Evolutionary conservation across 2,329 filamentous ascomycete genomes (phyloP).

Genomic region (Monilinia vaccinii-corymbosi): DNA sequence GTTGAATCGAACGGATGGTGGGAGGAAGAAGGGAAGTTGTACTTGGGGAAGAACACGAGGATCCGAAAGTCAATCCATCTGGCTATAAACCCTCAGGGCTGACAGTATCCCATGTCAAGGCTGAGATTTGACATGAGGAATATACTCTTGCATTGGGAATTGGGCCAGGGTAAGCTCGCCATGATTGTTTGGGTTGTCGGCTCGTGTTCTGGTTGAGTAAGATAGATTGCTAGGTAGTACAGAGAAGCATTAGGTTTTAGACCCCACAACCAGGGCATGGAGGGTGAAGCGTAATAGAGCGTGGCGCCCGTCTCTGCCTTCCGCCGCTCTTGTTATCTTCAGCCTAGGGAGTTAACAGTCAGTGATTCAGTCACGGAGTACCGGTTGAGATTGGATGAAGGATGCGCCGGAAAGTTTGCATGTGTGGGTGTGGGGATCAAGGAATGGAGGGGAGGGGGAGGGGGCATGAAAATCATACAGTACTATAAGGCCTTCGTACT

Average conservation of each 20-base stretch:
- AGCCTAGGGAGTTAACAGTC: neutral
- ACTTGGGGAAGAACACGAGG: neutral
- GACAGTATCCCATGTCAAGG: neutral
- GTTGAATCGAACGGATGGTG: neutral
- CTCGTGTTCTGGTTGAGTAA: neutral
- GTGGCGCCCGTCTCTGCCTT: neutral
- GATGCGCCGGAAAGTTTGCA: neutral
- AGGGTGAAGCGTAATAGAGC: too few species aligned
- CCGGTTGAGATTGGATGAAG: neutral
- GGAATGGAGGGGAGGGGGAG: neutral
- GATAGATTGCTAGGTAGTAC: neutral
- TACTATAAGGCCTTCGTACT: too few species aligned
- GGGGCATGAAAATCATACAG: neutral
- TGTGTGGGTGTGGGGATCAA: neutral
- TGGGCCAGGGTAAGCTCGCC: neutral
- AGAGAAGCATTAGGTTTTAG: neutral
- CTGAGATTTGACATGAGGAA: constrained; percentile 1
- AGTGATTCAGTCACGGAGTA: neutral
- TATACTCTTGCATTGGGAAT: neutral
- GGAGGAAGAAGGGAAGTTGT: neutral
- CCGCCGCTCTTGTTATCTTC: neutral
- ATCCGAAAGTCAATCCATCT: neutral
- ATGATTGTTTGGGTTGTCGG: neutral
- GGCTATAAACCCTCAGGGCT: neutral
- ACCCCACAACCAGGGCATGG: neutral